These are phyloP conservation scores for Mycosarcoma mackinlayi DNA, from an alignment of 1,284 basidiomycete genomes.

Conservation along the genomic window DNA sequence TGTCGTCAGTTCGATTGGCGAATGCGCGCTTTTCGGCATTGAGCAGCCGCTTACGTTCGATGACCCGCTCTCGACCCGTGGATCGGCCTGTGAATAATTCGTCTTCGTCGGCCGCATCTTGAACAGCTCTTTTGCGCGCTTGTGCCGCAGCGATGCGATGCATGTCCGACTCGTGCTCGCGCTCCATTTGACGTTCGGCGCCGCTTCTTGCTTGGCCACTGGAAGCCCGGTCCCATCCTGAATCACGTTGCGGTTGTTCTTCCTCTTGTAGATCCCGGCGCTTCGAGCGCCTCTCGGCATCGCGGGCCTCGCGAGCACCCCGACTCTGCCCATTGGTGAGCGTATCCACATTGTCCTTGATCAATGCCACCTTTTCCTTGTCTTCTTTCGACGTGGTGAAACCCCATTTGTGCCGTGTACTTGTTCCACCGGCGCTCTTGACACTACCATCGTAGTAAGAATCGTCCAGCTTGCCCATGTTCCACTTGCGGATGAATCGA, in stretches of 20 bases:
- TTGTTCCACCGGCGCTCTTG: conserved; percentile 8
- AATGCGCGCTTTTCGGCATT: conserved; percentile 43
- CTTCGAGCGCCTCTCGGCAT: conserved; percentile 27
- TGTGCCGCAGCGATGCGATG: conserved; percentile 4
- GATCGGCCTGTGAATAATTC: conserved; percentile 30
- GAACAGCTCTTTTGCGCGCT: conserved; percentile 1
- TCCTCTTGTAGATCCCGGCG: conserved; percentile 1
- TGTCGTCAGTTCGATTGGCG: conserved; percentile 49
- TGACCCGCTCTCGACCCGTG: conserved; percentile 51
- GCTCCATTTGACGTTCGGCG: conserved; percentile 15
- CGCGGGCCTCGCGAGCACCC: conserved; percentile 43
- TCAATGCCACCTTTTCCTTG: conserved; percentile 24
- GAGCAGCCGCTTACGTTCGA: conserved; percentile 36
- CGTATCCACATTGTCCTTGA: conserved; percentile 48
- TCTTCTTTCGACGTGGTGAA: conserved; percentile 24
- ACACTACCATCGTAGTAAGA: conserved; percentile 23
- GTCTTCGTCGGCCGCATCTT: conserved; percentile 10
- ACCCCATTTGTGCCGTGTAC: conserved; percentile 40
- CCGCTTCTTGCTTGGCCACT: background rate
- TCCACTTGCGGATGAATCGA: conserved; percentile 50
- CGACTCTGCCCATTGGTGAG: conserved; percentile 40
- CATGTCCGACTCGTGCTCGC: conserved; percentile 19
- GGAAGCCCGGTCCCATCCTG: conserved; percentile 26
- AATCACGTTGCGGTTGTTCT: conserved; percentile 7
- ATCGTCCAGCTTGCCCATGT: conserved; percentile 27